Evolutionary conservation across 2,329 filamentous ascomycete genomes (phyloP), one percentile per base, ranked within the genome.

Genomic region (Elsinoe perseae): DNA sequence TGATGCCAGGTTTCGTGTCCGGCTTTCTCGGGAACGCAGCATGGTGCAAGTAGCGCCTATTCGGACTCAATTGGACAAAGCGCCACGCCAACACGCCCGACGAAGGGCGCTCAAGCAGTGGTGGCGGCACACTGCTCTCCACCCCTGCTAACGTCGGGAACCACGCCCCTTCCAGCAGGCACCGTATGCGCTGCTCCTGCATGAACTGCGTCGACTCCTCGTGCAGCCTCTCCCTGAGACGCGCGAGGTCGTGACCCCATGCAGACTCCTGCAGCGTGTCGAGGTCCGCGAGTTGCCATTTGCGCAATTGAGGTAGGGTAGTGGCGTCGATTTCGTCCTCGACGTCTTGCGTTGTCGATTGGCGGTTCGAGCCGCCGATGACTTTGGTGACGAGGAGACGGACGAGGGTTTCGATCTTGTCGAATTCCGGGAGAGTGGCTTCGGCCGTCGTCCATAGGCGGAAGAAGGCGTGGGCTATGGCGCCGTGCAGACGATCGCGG

Each of bases 171-270:
- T 89, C 81, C 3, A 97, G 79, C 36, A 98, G 76, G 67, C 91
- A 96, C 55, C 93, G 81, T 59, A 97, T 87, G 34, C 93, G 84
- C 70, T 98, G 93, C 73, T 98, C 93, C 71, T 95, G 96, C 71
- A 97, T 88, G 66, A 98, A 98, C 65, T 95, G 89, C 55, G 96
- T 74, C 9, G 92, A 90, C 70, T 98, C 93, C 64, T 92, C 84
- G 63, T 89, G 87, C 43, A 97, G 78, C 69, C 95, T 89, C 56
- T 96, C 89, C 30, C 90, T 86, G n/a, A 95, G 88, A 71, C 93
- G 89, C 61, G 73, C 82, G 25, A 98, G 77, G 71, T 97, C 90
- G 60, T 87, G 82, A 10, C 91, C 91, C 93, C 93, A 98, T 50
- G 87, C 87, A 68, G 95, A 89, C 69, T 97, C 92, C 66, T 97